phyloP scores from a whole-genome alignment of 768 basidiomycete species.

The Kwoniella shandongensis region DNA sequence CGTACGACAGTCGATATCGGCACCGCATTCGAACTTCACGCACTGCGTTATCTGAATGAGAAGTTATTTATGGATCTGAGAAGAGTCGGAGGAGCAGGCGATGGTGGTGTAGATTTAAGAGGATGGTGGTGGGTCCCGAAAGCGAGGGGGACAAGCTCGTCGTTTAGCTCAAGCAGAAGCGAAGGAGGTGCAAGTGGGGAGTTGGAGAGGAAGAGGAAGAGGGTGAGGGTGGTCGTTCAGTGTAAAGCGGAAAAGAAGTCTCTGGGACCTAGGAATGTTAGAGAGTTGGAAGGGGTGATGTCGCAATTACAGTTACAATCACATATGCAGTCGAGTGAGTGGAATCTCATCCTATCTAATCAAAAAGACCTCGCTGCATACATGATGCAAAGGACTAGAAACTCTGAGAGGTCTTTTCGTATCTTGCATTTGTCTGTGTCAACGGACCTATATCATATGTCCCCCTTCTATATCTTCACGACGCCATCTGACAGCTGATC shows the following conservation, averaged over 20 bases:
- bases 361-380: too few species aligned
- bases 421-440: too few species aligned
- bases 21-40: slow-evolving; percentile 70
- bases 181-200: neutral
- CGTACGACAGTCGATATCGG: slow-evolving; percentile 66
- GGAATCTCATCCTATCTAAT: neutral
- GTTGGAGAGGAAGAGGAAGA: neutral
- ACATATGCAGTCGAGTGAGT: too few species aligned
- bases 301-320: slow-evolving; percentile 25
- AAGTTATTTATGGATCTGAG: slow-evolving; percentile 75
- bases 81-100: slow-evolving; percentile 79
- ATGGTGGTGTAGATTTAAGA: slow-evolving; percentile 82
- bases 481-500: too few species aligned
- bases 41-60: slow-evolving; percentile 63
- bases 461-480: too few species aligned
- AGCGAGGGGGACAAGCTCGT: neutral
- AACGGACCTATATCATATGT: too few species aligned
- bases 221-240: slow-evolving; percentile 73
- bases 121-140: slow-evolving; percentile 91
- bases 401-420: too few species aligned
- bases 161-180: too few species aligned
- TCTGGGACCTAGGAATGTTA: slow-evolving; percentile 72
- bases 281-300: slow-evolving; percentile 86
- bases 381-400: too few species aligned
- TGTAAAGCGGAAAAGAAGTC: slow-evolving; percentile 90